phyloP scores from a whole-genome alignment of 2,329 filamentous ascomycete genomes.

The Fusarium cicatricum region DNA sequence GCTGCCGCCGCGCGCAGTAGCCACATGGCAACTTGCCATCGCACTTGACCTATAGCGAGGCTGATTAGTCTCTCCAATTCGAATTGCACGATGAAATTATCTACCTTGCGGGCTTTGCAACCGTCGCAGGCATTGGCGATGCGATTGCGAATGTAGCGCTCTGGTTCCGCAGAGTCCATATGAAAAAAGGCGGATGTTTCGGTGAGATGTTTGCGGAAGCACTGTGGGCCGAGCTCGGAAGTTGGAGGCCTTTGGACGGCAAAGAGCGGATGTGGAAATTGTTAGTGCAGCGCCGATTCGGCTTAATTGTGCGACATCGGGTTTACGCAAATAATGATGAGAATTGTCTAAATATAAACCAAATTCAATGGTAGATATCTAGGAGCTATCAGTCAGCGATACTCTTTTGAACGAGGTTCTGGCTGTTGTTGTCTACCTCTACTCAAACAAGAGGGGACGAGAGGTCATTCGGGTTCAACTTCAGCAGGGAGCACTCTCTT shows the following conservation, averaged over 20 bases:
- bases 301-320: neutral
- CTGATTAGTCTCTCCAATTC: too few relatives aligned
- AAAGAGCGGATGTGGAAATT: constrained; percentile 31
- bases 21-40: constrained; percentile 62
- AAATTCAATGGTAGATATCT: too few relatives aligned
- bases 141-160: constrained; percentile 51
- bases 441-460: too few relatives aligned
- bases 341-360: too few relatives aligned
- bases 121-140: constrained; percentile 63
- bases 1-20: constrained; percentile 57
- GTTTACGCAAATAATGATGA: neutral
- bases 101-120: constrained; percentile 60
- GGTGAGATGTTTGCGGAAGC: constrained; percentile 27
- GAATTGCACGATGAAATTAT: too few relatives aligned
- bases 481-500: too few relatives aligned
- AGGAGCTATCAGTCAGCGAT: too few relatives aligned
- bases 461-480: too few relatives aligned
- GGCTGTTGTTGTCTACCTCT: too few relatives aligned
- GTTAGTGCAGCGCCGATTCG: constrained; percentile 32
- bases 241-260: constrained; percentile 2
- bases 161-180: constrained; percentile 33
- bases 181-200: constrained; percentile 6
- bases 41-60: constrained; percentile 53
- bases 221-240: constrained; percentile 21
- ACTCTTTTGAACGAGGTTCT: too few relatives aligned